Evolutionary conservation across 1,284 basidiomycete genomes (phyloP).

Genomic region (Pterula multifida): DNA sequence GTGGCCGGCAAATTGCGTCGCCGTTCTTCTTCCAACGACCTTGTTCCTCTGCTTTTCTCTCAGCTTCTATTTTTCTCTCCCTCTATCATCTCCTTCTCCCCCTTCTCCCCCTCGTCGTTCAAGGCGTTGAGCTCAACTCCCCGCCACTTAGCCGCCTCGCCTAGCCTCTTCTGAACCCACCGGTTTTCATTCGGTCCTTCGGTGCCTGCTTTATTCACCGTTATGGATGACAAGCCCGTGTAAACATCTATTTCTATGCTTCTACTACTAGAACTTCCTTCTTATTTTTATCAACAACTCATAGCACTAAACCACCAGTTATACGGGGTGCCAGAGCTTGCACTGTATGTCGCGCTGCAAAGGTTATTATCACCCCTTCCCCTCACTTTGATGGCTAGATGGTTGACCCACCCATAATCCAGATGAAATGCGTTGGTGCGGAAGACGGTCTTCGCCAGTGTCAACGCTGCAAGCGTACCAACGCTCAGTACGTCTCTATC

Average conservation of each 20-base stretch:
- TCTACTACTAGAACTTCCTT: slow-evolving; percentile 9
- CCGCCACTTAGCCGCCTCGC: slow-evolving; percentile 6
- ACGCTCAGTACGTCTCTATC: slow-evolving; percentile 42
- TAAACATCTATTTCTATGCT: slow-evolving; percentile 13
- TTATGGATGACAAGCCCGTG: slow-evolving; percentile 25
- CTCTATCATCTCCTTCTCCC: slow-evolving; percentile 10
- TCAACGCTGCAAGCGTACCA: slow-evolving; percentile 68
- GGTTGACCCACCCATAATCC: slow-evolving; percentile 9
- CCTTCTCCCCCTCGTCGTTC: slow-evolving; percentile 9
- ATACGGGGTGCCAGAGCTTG: slow-evolving; percentile 39
- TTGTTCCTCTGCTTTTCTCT: slow-evolving; percentile 8
- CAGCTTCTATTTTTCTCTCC: slow-evolving; percentile 7
- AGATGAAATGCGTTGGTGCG: slow-evolving; percentile 84
- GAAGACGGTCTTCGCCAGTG: slow-evolving; percentile 68
- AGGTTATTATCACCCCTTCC: slow-evolving; percentile 31
- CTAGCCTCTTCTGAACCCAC: slow-evolving; percentile 9
- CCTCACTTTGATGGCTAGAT: background rate
- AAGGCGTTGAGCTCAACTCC: slow-evolving; percentile 12
- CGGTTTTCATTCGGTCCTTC: slow-evolving; percentile 1
- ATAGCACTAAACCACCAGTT: slow-evolving; percentile 17
- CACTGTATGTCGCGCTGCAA: slow-evolving; percentile 71
- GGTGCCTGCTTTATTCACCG: slow-evolving; percentile 1
- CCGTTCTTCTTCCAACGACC: slow-evolving; percentile 7
- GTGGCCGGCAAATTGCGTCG: slow-evolving; percentile 1
- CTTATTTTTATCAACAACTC: slow-evolving; percentile 12